Evolutionary conservation across 2,329 filamentous ascomycete species (phyloP).

Genomic region (Fusarium dlaminii): DNA sequence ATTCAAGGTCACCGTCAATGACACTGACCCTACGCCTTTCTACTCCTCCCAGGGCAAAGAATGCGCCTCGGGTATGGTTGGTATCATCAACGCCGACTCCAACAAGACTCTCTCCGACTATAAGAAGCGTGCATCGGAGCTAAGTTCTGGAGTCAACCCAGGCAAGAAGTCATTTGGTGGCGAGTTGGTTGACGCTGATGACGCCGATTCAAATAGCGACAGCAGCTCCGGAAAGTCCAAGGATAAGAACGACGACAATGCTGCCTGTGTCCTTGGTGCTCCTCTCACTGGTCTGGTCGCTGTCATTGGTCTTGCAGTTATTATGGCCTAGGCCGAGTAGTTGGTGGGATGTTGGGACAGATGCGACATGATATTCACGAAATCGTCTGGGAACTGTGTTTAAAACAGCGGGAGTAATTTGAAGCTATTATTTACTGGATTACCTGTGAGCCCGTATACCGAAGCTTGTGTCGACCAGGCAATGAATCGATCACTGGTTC

Average conservation of each 20-base stretch:
- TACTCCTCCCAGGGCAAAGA: constrained; percentile 53
- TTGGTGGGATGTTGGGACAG: not conserved
- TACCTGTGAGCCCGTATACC: not conserved
- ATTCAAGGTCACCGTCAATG: constrained; percentile 48
- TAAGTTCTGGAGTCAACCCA: constrained; percentile 43
- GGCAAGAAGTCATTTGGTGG: constrained; percentile 43
- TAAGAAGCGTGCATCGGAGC: constrained; percentile 41
- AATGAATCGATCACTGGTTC: not conserved
- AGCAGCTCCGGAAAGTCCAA: constrained; percentile 18
- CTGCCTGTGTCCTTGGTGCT: constrained; percentile 21
- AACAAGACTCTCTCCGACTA: constrained; percentile 47
- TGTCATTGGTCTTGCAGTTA: constrained; percentile 28
- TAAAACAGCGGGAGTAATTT: constrained; percentile 8
- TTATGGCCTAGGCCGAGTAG: constrained; percentile 25
- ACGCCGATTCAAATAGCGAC: constrained; percentile 13
- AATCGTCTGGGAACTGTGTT: not conserved
- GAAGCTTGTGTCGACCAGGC: not conserved
- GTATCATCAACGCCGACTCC: constrained; percentile 48
- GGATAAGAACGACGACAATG: constrained; percentile 21
- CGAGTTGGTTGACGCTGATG: constrained; percentile 39
- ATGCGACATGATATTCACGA: constrained; percentile 30
- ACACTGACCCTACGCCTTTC: constrained; percentile 49
- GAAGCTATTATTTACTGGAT: not conserved
- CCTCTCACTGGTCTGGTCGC: constrained; percentile 31
- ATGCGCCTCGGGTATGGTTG: constrained; percentile 52